phyloP scores from a whole-genome alignment of 768 basidiomycete species.

The Sarcodon sp. region DNA sequence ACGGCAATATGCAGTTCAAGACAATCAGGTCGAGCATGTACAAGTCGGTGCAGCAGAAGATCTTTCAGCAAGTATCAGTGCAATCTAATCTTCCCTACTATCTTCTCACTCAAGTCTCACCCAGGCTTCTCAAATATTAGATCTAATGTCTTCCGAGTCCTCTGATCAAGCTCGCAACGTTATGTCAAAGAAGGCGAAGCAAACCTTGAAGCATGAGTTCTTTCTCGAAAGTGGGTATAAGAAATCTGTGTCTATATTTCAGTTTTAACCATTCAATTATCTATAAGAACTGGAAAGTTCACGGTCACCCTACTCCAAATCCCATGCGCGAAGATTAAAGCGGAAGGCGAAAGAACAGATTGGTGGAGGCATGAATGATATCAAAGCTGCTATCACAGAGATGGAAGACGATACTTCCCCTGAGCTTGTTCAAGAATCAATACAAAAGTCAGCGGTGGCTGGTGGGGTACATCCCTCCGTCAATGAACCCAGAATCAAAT shows the following conservation, averaged over 20 bases:
- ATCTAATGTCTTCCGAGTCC: slow-evolving; percentile 16
- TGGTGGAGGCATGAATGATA: slow-evolving; percentile 18
- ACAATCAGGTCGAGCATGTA: slow-evolving; percentile 32
- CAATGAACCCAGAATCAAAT: slow-evolving; percentile 11
- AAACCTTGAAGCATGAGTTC: slow-evolving; percentile 48
- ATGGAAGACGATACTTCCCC: slow-evolving; percentile 26
- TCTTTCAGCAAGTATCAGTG: slow-evolving; percentile 21
- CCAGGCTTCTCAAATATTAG: slow-evolving; percentile 33
- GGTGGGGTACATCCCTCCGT: slow-evolving; percentile 6
- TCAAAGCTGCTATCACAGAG: slow-evolving; percentile 38
- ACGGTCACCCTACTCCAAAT: slow-evolving; percentile 52
- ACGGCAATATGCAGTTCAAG: slow-evolving; percentile 36
- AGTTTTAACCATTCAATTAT: not conserved
- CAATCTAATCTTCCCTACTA: slow-evolving; percentile 2
- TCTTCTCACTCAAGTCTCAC: slow-evolving; percentile 2
- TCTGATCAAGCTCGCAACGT: slow-evolving; percentile 10
- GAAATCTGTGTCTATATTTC: not conserved
- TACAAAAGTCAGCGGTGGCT: not conserved
- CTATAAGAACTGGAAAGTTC: slow-evolving; percentile 34
- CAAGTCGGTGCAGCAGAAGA: slow-evolving; percentile 28
- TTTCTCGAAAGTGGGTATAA: slow-evolving; percentile 47
- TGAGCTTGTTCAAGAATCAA: slow-evolving; percentile 8
- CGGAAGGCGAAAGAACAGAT: slow-evolving; percentile 41
- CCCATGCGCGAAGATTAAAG: slow-evolving; percentile 57
- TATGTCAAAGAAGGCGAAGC: slow-evolving; percentile 56